Conservation (phyloP, 129 eudicot species). For the Saposhnikovia divaricata region DNA sequence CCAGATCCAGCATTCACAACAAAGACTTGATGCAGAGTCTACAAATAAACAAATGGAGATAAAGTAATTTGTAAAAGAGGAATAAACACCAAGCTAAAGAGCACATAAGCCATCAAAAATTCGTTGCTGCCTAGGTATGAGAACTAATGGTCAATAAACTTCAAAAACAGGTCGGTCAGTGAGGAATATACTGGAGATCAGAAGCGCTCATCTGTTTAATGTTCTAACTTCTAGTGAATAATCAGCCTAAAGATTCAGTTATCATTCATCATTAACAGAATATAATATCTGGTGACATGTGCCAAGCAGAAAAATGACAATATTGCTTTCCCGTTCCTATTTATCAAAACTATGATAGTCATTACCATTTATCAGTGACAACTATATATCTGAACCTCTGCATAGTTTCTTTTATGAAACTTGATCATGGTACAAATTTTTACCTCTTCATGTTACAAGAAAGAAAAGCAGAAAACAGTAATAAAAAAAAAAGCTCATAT, state of each 20-base stretch:
- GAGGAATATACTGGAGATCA: background rate
- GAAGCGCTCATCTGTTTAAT: background rate
- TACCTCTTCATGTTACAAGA: background rate
- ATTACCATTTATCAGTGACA: background rate
- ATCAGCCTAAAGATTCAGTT: background rate
- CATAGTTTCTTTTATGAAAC: background rate
- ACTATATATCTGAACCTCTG: background rate
- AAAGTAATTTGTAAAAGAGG: background rate
- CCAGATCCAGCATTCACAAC: slow-evolving; percentile 51
- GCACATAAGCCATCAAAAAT: background rate
- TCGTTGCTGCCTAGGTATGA: background rate
- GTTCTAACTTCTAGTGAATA: background rate
- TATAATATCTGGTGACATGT: too few relatives aligned
- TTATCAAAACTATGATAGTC: background rate
- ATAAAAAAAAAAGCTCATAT: background rate
- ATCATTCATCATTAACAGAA: background rate
- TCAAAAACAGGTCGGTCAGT: background rate
- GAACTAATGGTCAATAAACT: background rate
- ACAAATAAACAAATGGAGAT: slow-evolving; percentile 1
- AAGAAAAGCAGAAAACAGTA: background rate
- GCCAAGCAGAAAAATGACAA: too few relatives aligned
- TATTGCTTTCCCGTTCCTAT: too few relatives aligned
- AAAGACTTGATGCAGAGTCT: slow-evolving; percentile 47
- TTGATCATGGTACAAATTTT: background rate
- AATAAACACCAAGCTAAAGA: background rate